Percentiles rank a stretch among this genome's conserved stretches.
phyloP scores from a whole-genome alignment of 2,329 filamentous ascomycete species.

The Fusarium humuli region DNA sequence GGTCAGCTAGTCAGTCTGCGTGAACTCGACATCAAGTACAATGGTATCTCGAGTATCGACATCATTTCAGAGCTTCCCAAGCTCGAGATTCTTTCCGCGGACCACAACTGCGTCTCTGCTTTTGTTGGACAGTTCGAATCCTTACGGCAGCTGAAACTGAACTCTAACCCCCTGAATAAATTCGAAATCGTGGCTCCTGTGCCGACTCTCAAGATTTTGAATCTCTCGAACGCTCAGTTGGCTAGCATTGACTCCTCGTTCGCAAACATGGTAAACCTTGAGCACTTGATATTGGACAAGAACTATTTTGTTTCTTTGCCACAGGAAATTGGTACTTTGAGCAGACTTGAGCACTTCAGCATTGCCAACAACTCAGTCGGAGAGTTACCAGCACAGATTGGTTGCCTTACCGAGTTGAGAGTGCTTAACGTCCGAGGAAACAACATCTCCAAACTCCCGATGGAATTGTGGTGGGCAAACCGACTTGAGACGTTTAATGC shows the following conservation, averaged over 20 bases:
- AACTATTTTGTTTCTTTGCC: conserved; percentile 96
- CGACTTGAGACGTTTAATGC: conserved; percentile 92
- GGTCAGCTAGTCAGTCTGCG: conserved; percentile 80
- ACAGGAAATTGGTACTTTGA: conserved; percentile 83
- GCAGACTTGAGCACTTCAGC: conserved; percentile 88
- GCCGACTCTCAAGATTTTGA: conserved; percentile 85
- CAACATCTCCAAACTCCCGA: conserved; percentile 87
- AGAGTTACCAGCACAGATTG: conserved; percentile 86
- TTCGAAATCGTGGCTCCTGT: conserved; percentile 85
- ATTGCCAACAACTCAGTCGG: conserved; percentile 92
- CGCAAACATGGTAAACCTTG: conserved; percentile 85
- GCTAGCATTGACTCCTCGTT: conserved; percentile 91
- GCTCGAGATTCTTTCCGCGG: conserved; percentile 87
- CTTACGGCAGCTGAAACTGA: conserved; percentile 85
- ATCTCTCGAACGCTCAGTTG: conserved; percentile 90
- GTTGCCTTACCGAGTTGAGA: conserved; percentile 84
- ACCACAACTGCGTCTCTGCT: conserved; percentile 91
- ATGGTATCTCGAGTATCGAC: conserved; percentile 88
- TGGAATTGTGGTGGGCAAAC: conserved; percentile 96
- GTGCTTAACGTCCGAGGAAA: conserved; percentile 92
- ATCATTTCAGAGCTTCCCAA: conserved; percentile 85
- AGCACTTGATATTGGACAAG: conserved; percentile 89
- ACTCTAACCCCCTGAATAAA: conserved; percentile 94
- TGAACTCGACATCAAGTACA: conserved; percentile 95
- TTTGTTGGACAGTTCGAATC: conserved; percentile 91